These are phyloP conservation scores for Taxawa tesnikishii DNA, from an alignment of 2,329 filamentous ascomycete species.

Conservation along the genomic window DNA sequence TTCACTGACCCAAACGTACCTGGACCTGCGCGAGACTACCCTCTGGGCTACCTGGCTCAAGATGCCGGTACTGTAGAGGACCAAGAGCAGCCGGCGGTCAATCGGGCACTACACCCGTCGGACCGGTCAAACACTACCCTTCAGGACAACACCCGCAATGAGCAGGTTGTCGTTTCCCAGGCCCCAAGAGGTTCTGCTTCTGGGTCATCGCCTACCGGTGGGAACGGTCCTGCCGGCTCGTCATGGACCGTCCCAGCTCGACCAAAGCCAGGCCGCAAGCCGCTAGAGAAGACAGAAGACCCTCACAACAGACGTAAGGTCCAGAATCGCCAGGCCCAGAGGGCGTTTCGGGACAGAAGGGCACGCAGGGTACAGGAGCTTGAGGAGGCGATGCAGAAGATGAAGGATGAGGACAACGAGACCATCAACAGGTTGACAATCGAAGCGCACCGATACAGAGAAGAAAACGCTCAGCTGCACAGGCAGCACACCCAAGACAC, in stretches of 20 bases:
- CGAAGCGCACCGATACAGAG: background rate
- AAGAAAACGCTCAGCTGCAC: background rate
- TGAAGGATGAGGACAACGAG: constrained; percentile 32
- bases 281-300: constrained; percentile 64
- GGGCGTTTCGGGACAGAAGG: constrained; percentile 78
- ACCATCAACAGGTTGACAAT: background rate
- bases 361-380: constrained; percentile 69
- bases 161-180: too few species aligned
- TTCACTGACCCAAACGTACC: too few species aligned
- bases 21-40: too few species aligned
- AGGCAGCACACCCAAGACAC: too few species aligned
- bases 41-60: too few species aligned
- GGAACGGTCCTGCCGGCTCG: constrained; percentile 5
- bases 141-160: too few species aligned
- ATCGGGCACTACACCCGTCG: too few species aligned
- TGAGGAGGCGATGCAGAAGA: constrained; percentile 30
- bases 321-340: constrained; percentile 85
- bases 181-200: too few species aligned
- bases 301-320: constrained; percentile 87
- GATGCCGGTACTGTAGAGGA: too few species aligned
- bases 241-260: constrained; percentile 25
- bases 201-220: too few species aligned
- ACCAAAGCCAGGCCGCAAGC: constrained; percentile 71
- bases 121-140: too few species aligned
- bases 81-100: too few species aligned